phyloP scores from a whole-genome alignment of 1,139 yeast genomes.

The Magnusiomyces ingens region DNA sequence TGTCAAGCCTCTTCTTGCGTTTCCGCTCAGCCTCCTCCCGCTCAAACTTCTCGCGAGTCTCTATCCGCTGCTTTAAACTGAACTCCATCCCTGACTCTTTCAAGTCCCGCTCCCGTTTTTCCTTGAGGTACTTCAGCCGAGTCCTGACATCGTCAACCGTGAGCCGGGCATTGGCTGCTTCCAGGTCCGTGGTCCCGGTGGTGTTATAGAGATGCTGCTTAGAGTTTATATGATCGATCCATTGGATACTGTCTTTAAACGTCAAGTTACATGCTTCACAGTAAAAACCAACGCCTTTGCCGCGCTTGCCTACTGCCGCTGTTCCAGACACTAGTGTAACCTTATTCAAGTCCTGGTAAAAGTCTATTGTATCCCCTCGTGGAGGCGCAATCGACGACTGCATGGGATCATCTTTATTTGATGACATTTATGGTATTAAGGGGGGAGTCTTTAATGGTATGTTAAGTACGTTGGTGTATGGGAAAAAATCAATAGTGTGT shows the following conservation, averaged over 20 bases:
- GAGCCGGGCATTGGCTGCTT: constrained; percentile 24
- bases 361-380: constrained; percentile 26
- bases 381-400: too few relatives aligned
- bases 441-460: background rate
- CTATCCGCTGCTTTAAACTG: constrained; percentile 42
- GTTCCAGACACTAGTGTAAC: constrained; percentile 41
- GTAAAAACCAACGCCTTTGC: constrained; percentile 71
- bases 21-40: too few relatives aligned
- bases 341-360: constrained; percentile 41
- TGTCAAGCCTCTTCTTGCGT: constrained; percentile 38
- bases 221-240: constrained; percentile 76
- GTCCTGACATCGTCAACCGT: constrained; percentile 34
- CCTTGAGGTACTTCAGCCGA: constrained; percentile 29
- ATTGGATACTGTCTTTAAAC: constrained; percentile 72
- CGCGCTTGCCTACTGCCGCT: constrained; percentile 43
- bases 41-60: constrained; percentile 13
- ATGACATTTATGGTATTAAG: constrained; percentile 7
- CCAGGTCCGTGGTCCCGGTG: constrained; percentile 30
- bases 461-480: background rate
- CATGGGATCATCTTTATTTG: too few relatives aligned
- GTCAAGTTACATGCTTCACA: constrained; percentile 77
- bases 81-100: constrained; percentile 33
- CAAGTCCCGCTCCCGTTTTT: constrained; percentile 34
- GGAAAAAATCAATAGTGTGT: background rate
- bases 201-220: constrained; percentile 34